Evolutionary conservation across 495 filamentous ascomycete species (phyloP).

Genomic region (Penicillium desertorum): DNA sequence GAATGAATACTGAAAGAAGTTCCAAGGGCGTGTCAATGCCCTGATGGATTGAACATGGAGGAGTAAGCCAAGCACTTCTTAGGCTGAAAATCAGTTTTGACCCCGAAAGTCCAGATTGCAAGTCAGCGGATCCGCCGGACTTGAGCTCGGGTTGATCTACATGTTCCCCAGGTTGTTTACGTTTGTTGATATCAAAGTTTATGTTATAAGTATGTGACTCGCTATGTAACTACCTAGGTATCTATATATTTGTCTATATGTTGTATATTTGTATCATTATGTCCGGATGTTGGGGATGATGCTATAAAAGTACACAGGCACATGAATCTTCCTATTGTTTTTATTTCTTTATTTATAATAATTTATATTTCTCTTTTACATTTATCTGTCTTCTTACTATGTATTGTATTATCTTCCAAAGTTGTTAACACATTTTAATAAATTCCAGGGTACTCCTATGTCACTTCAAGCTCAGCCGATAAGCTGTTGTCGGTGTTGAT

Average conservation of each 20-base stretch:
- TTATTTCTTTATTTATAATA: neutral
- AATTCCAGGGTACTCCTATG: neutral
- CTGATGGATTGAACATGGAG: conserved; percentile 12
- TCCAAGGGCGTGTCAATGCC: conserved; percentile 20
- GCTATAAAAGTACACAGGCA: neutral
- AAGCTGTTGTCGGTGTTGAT: conserved; percentile 22
- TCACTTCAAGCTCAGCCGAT: conserved; percentile 6
- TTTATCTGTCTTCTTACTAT: neutral
- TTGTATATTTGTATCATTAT: neutral
- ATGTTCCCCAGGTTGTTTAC: neutral
- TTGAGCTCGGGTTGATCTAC: conserved; percentile 13
- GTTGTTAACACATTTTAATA: neutral
- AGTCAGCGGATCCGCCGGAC: conserved; percentile 14
- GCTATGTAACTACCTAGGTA: neutral
- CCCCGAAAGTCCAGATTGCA: conserved; percentile 9
- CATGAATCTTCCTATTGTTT: neutral
- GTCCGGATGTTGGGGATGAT: neutral
- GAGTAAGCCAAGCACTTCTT: conserved; percentile 7
- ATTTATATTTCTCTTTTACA: neutral
- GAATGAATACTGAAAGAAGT: neutral
- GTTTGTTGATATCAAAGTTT: neutral
- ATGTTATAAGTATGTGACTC: neutral
- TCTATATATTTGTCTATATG: neutral
- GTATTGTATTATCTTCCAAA: neutral
- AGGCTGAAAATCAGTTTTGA: conserved; percentile 8